Base-by-base conservation (phyloP, 768 basidiomycete genomes). In the Pholiota conissans region DNA sequence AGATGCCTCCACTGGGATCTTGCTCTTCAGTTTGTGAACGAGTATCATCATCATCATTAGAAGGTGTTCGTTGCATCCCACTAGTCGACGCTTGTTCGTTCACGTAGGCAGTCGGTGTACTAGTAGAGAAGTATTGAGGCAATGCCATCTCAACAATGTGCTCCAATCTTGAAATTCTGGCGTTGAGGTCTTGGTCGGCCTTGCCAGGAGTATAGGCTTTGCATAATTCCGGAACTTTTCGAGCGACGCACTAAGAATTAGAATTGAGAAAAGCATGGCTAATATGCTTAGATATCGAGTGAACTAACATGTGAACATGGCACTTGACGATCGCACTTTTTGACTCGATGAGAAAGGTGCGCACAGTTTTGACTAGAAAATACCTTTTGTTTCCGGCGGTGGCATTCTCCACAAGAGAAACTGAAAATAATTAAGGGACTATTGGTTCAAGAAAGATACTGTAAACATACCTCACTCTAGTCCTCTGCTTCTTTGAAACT, bases 181-280 rank as follows among this genome's bases (percentile, higher is more conserved):
- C 81, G 63, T 81, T 84, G 47, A 94, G 74, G 71, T 94, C 91
- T 67, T 91, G 89, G 71, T 93, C 92, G 14, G 84, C 78, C 69
- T 93, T 93, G 56, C 91, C 91, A 9, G 91, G 92, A 6, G 90
- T 93, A 67, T 94, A 94, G 0, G 91, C 87, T 69, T 90, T 90
- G 76, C 91, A 94, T 40, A 93, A 75, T 58, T 93, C 90, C 28
- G 91, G 91, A 0, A 94, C 90, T 71, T 92, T 93, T 67, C 91
- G 86, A 50, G 91, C 85, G 61, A 92, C 72, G 62, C 91, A 94
- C 87, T 93, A 52, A 30, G 40, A 50, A 57, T 63, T 20, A 56
- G 64, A 30, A 66, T 34, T 56, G 58, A 53, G 55, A 62, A 47
- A 61, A 52, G 65, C 47, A 20, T 46, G 22, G 34, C 61, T 24